Percentiles rank a stretch among this genome's conserved stretches.
phyloP scores from a whole-genome alignment of 768 basidiomycete species.

The Xerocomus potaroensis region DNA sequence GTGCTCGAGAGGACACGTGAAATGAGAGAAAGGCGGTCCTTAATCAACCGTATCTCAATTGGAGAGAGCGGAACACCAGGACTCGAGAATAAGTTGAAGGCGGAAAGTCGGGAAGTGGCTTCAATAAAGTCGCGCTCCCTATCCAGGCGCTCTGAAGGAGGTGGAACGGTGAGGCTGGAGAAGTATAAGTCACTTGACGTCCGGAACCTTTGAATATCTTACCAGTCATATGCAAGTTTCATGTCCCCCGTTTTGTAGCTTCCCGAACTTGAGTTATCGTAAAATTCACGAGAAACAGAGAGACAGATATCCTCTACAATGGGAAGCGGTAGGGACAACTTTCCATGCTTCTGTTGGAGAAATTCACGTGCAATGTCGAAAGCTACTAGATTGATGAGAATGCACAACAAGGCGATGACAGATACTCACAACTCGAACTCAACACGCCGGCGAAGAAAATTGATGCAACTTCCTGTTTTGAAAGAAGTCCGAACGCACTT shows the following conservation, averaged over 20 bases:
- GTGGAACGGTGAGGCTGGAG: constrained; percentile 71
- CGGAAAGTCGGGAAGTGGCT: constrained; percentile 92
- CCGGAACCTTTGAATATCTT: constrained; percentile 2
- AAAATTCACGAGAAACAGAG: constrained; percentile 79
- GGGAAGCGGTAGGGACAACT: constrained; percentile 45
- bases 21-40: constrained; percentile 84
- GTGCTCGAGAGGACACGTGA: constrained; percentile 83
- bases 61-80: constrained; percentile 80
- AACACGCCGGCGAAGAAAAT: constrained; percentile 87
- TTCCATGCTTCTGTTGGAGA: constrained; percentile 43
- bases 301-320: constrained; percentile 77
- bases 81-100: constrained; percentile 78
- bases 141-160: constrained; percentile 53
- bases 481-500: constrained; percentile 79
- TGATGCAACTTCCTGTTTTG: constrained; percentile 63
- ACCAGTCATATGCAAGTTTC: constrained; percentile 98
- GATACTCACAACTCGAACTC: constrained; percentile 77
- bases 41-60: constrained; percentile 88
- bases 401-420: background rate
- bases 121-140: constrained; percentile 92
- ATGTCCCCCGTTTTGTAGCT: constrained; percentile 93
- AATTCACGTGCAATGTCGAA: constrained; percentile 65
- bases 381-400: constrained; percentile 36
- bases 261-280: constrained; percentile 90
- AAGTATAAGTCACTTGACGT: constrained; percentile 4